A percentile compares a stretch with the other conserved stretches of the same genome.
phyloP scores from a whole-genome alignment of 768 basidiomycete genomes.

The Rhodosporidiobolus sp. region DNA sequence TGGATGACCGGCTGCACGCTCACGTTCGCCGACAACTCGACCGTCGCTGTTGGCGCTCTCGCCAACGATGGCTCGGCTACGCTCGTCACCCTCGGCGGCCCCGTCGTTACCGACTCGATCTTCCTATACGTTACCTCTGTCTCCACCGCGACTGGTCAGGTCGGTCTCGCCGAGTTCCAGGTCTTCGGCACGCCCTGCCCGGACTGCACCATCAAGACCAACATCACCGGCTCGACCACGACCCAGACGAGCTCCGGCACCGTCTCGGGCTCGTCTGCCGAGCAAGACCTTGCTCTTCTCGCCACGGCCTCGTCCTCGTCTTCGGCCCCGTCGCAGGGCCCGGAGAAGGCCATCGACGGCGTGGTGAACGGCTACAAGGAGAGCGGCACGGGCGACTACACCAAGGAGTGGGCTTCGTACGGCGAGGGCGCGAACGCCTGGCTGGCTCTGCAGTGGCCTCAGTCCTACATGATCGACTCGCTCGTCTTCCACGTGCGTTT shows the following conservation, averaged over 20 bases:
- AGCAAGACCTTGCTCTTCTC: slow-evolving; percentile 22
- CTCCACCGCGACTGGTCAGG: slow-evolving; percentile 16
- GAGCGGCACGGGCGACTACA: slow-evolving; percentile 20
- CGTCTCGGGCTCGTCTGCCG: not conserved
- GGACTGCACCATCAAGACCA: not conserved
- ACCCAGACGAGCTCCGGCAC: slow-evolving; percentile 5
- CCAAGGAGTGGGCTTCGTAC: slow-evolving; percentile 32
- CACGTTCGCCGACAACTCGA: slow-evolving; percentile 25
- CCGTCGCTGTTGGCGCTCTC: slow-evolving; percentile 25
- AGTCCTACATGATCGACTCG: slow-evolving; percentile 14
- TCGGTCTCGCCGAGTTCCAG: slow-evolving; percentile 35
- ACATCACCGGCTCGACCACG: slow-evolving; percentile 3
- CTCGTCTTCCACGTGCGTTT: slow-evolving; percentile 19
- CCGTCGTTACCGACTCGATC: slow-evolving; percentile 19
- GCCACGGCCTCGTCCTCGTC: slow-evolving; percentile 27
- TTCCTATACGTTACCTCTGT: slow-evolving; percentile 24
- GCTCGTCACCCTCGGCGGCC: slow-evolving; percentile 12
- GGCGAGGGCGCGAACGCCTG: slow-evolving; percentile 19
- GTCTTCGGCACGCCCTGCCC: slow-evolving; percentile 9
- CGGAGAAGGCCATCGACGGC: slow-evolving; percentile 29
- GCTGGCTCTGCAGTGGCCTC: slow-evolving; percentile 18
- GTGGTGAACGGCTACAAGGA: slow-evolving; percentile 24
- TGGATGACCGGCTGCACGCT: slow-evolving; percentile 33
- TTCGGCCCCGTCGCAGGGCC: slow-evolving; percentile 7
- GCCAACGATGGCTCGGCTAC: slow-evolving; percentile 40